Percentiles rank a stretch among this genome's conserved stretches.
Conservation (phyloP, 2,329 filamentous ascomycete species). For the Botrytis fabae region DNA sequence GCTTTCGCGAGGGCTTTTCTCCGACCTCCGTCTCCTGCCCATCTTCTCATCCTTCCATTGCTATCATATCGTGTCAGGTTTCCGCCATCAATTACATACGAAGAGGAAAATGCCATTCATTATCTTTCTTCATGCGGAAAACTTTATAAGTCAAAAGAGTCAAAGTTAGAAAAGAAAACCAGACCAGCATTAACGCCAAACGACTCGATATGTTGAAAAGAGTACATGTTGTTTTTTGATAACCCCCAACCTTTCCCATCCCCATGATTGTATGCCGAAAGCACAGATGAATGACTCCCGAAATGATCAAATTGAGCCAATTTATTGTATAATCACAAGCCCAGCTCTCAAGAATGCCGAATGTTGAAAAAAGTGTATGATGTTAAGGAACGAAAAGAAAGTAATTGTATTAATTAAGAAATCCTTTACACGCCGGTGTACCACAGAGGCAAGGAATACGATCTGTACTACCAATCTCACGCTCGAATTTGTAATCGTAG, state of each 20-base stretch:
- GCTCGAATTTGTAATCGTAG: conserved; percentile 99
- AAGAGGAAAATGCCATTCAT: background rate
- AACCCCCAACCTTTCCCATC: conserved; percentile 21
- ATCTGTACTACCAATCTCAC: conserved; percentile 90
- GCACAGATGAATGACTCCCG: conserved; percentile 6
- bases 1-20: background rate
- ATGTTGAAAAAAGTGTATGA: conserved; percentile 21
- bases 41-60: background rate
- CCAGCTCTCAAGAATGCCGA: conserved; percentile 1
- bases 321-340: conserved; percentile 15
- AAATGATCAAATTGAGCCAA: conserved; percentile 2
- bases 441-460: conserved; percentile 97
- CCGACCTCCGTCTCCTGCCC: background rate
- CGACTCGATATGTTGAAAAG: conserved; percentile 39
- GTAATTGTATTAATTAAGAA: conserved; percentile 81
- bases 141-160: background rate
- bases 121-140: background rate
- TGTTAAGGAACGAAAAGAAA: conserved; percentile 17
- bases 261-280: conserved; percentile 20
- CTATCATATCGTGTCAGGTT: conserved; percentile 5
- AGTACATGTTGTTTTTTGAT: conserved; percentile 38
- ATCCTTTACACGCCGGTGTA: conserved; percentile 94
- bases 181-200: conserved; percentile 30
- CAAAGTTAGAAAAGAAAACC: conserved; percentile 9
- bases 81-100: background rate